Base-by-base conservation (phyloP, 768 basidiomycete species). In the Phaeotremella skinneri region DNA sequence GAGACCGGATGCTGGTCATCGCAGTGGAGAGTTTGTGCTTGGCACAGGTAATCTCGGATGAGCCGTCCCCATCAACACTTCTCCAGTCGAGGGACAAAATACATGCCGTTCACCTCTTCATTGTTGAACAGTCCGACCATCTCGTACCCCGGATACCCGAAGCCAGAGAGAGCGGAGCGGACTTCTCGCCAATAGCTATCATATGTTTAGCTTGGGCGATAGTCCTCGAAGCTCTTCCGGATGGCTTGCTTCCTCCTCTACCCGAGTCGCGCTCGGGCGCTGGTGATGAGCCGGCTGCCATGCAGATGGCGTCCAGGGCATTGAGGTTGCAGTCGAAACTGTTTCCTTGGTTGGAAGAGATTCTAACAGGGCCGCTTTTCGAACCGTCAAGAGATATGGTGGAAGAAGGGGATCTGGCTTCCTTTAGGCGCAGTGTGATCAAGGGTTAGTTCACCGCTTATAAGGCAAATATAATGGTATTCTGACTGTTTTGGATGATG, bases 141-240 rank as follows among this genome's bases (percentile, higher is more conserved):
- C 77, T 91, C 29, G 81, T 81, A 65, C 80, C 81, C 41, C 26
- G 39, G 14, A 82, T 91, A 51, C 88, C 91, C 70, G 80, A 85
- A 34, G 77, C 89, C 23, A 83, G 90, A 32, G 81, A 80, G 3
- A 80, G 83, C 0, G 81, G 68, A 29, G 53, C 87, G 51, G 74
- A 81, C 1, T 81, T 83, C 53, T 83, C 84, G 64, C 86, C 88
- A 62, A 85, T 85, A 67, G 81, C 84, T 0, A 85, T 86, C 63
- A 82, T 86, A 3, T 87, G 88, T 66, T 79, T 92, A 4, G 86
- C 85, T 0, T 97, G 93, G 93, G 82, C 91, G 0, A 90, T 86
- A 69, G 83, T 92, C 1, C 82, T 94, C 9, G 49, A 56, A 2
- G 59, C 54, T 3, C 21, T 71, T 7, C 55, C 59, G 7, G 39